phyloP scores from a whole-genome alignment of 2,329 filamentous ascomycete genomes.

The Colletotrichum truncatum region DNA sequence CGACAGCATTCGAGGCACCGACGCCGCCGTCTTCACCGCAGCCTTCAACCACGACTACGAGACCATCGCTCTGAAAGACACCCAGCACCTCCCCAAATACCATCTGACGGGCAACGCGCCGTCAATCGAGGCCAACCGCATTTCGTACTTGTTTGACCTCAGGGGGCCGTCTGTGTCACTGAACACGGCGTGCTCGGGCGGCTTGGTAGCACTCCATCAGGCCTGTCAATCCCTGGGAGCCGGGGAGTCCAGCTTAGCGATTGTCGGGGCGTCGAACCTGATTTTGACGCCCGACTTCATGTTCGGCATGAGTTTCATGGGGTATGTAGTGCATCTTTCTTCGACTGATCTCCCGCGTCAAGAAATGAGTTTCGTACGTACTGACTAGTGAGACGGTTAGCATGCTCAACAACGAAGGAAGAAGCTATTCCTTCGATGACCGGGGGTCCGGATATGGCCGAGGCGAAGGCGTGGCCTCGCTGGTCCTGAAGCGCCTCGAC shows the following conservation, averaged over 20 bases:
- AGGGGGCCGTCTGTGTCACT: slow-evolving; percentile 56
- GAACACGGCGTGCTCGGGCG: slow-evolving; percentile 61
- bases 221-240: slow-evolving; percentile 39
- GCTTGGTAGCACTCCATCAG: slow-evolving; percentile 54
- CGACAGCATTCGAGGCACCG: too few species aligned
- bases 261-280: slow-evolving; percentile 32
- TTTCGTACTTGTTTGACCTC: slow-evolving; percentile 58
- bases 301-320: slow-evolving; percentile 34
- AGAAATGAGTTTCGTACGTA: too few species aligned
- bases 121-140: slow-evolving; percentile 51
- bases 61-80: too few species aligned
- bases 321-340: slow-evolving; percentile 32
- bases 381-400: too few species aligned
- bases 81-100: too few species aligned
- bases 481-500: slow-evolving; percentile 66
- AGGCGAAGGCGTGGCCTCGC: slow-evolving; percentile 67
- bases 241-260: slow-evolving; percentile 35
- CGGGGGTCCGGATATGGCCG: slow-evolving; percentile 70
- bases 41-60: too few species aligned
- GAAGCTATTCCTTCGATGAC: slow-evolving; percentile 62
- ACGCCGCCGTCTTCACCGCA: too few species aligned
- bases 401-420: neutral
- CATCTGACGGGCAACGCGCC: slow-evolving; percentile 50
- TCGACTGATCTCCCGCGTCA: slow-evolving; percentile 19
- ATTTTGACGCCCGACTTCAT: slow-evolving; percentile 33